Evolutionary conservation across 192 early-diverging fungal genomes (phyloP).

Genomic region (Coemansia sp.): DNA sequence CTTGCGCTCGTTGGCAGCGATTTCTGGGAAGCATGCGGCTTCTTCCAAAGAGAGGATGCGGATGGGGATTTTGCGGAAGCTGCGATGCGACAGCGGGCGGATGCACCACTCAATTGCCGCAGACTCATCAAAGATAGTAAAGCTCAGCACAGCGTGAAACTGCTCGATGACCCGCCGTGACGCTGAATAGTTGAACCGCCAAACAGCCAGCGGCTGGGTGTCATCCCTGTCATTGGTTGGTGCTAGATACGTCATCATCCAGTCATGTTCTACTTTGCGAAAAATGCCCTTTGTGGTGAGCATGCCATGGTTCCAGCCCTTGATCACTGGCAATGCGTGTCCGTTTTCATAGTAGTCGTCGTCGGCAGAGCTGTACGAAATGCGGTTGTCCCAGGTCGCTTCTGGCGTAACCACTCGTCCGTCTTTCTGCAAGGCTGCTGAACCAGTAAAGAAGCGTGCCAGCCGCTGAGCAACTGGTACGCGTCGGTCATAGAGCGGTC

Average conservation of each 20-base stretch:
- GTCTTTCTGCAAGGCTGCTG: not conserved
- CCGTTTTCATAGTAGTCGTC: slow-evolving; percentile 56
- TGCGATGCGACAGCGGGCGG: slow-evolving; percentile 33
- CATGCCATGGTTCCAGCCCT: slow-evolving; percentile 37
- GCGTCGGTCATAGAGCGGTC: slow-evolving; percentile 25
- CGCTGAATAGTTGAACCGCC: slow-evolving; percentile 49
- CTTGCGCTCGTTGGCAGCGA: not conserved
- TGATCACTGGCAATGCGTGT: slow-evolving; percentile 38
- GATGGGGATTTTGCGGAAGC: slow-evolving; percentile 17
- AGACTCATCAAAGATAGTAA: slow-evolving; percentile 21
- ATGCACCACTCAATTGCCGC: slow-evolving; percentile 44
- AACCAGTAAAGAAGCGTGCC: slow-evolving; percentile 18
- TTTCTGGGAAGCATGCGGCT: slow-evolving; percentile 24
- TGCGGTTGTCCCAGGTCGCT: slow-evolving; percentile 38
- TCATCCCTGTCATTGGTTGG: slow-evolving; percentile 8
- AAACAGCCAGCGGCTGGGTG: slow-evolving; percentile 16
- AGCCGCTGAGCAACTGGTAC: slow-evolving; percentile 25
- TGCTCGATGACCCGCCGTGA: slow-evolving; percentile 19
- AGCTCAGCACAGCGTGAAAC: slow-evolving; percentile 30
- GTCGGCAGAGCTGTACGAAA: slow-evolving; percentile 51
- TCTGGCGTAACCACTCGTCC: not conserved
- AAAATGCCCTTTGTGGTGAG: slow-evolving; percentile 15
- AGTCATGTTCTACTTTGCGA: slow-evolving; percentile 53
- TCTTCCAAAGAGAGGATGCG: slow-evolving; percentile 25
- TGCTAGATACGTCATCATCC: slow-evolving; percentile 47